A percentile compares a stretch with the other conserved stretches of the same genome.
Evolutionary conservation across 2,329 filamentous ascomycete species (phyloP).

Genomic region (Zymoseptoria brevis): DNA sequence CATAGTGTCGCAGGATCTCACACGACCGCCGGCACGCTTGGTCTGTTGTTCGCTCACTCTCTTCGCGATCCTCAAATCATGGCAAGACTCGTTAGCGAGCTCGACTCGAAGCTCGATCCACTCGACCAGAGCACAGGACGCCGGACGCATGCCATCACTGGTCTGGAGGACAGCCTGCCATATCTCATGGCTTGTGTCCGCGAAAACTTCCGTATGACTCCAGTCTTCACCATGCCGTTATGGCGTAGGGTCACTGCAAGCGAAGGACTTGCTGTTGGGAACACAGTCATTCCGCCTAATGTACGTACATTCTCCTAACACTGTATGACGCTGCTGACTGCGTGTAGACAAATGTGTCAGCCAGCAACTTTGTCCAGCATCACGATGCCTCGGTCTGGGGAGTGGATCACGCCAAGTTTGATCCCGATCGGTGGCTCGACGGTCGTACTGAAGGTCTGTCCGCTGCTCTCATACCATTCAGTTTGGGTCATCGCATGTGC

Average conservation of each 20-base stretch:
- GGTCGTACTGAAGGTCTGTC: neutral
- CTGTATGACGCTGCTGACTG: neutral
- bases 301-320: neutral
- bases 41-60: slow-evolving; percentile 2
- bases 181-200: slow-evolving; percentile 1
- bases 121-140: neutral
- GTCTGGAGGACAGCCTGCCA: slow-evolving; percentile 1
- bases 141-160: neutral
- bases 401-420: slow-evolving; percentile 1
- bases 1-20: slow-evolving; percentile 2
- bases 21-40: slow-evolving; percentile 2
- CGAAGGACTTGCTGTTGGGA: neutral
- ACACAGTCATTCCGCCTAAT: neutral
- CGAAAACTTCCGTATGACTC: slow-evolving; percentile 1
- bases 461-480: slow-evolving; percentile 2
- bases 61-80: neutral
- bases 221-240: slow-evolving; percentile 2
- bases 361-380: neutral
- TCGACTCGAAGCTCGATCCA: neutral
- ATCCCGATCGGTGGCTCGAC: slow-evolving; percentile 5
- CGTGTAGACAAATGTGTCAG: neutral
- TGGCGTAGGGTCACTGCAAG: neutral
- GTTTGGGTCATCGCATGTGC: slow-evolving; percentile 2
- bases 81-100: neutral
- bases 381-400: slow-evolving; percentile 4